Evolutionary conservation across 257 asterid genomes (phyloP), one percentile per base, ranked within the genome.

Genomic region (Solanum etuberosum): DNA sequence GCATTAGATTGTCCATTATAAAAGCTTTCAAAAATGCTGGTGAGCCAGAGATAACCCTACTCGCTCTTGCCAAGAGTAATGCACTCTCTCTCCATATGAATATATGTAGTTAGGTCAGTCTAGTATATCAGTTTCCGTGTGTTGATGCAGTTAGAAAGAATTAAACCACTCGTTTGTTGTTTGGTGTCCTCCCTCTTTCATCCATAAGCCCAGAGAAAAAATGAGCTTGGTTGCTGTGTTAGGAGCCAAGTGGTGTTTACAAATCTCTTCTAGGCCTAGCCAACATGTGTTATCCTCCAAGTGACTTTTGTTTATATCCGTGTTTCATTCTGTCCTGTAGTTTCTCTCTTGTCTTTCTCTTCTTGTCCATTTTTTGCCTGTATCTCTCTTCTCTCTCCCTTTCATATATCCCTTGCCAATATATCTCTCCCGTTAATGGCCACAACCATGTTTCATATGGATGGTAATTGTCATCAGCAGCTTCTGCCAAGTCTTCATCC

Each of bases 401-500:
- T 89, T 97, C 99, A 16, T 95, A 96, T 12, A 94, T 87, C 51
- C 99, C 99, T 91, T 95, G 96, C 99, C 99, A 97, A 91, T 91
- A 95, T 74, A 97, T 92, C 89, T 96, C 99, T 27, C 99, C 99
- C 0, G 98, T 97, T 90, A 93, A 90, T 37, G 99, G 99, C 99
- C 99, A 97, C 83, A 97, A 37, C 99, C 99, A 97, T 25, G 87
- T 86, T 83, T 93, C 92, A 89, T 95, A 94, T 21, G 99, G 98
- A 87, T 94, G 93, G 91, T 92, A 98, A 65, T 89, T 82, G 65
- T 97, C 99, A 61, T 97, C 99, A 48, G 98, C 98, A 89, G 99
- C 98, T 91, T 97, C 98, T 37, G 98, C 99, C 25, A 97, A 94
- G 92, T 95, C 98, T 92, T 97, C 99, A 54, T 97, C 99, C 99